These are phyloP conservation scores for Komagataella phaffii DNA, from an alignment of 805 yeast species.

Conservation along the genomic window DNA sequence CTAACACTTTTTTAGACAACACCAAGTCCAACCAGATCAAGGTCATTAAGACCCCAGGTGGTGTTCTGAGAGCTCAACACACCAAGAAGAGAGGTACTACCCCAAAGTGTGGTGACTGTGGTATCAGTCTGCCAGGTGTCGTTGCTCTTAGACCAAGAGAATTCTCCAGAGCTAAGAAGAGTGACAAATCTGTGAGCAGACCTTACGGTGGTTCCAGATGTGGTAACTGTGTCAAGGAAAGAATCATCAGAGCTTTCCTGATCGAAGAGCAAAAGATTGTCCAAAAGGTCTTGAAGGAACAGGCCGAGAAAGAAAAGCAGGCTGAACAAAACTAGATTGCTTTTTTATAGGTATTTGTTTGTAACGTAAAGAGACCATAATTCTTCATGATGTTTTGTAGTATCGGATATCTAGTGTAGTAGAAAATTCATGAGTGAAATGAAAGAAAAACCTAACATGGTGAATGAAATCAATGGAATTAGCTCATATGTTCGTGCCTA, in stretches of 20 bases:
- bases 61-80: conserved; percentile 96
- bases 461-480: not conserved
- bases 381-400: not conserved
- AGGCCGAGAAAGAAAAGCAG: conserved; percentile 77
- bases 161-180: conserved; percentile 89
- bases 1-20: conserved; percentile 53
- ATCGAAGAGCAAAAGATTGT: conserved; percentile 99
- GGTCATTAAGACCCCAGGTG: conserved; percentile 99
- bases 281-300: conserved; percentile 97
- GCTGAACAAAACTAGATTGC: conserved; percentile 22
- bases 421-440: too few species aligned
- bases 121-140: conserved; percentile 52
- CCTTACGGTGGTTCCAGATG: conserved; percentile 99
- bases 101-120: conserved; percentile 86
- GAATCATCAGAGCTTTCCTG: conserved; percentile 98
- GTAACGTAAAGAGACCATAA: not conserved
- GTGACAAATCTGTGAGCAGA: conserved; percentile 97
- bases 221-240: conserved; percentile 98
- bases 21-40: conserved; percentile 98
- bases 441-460: not conserved
- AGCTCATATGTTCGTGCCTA: not conserved
- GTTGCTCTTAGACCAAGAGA: conserved; percentile 96
- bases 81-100: conserved; percentile 82
- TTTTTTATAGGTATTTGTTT: not conserved
- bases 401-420: not conserved